A percentile compares a stretch with the other conserved stretches of the same genome.
These are phyloP conservation scores for Wickerhamiella siamensis DNA, from an alignment of 805 yeast genomes.

Conservation along the genomic window DNA sequence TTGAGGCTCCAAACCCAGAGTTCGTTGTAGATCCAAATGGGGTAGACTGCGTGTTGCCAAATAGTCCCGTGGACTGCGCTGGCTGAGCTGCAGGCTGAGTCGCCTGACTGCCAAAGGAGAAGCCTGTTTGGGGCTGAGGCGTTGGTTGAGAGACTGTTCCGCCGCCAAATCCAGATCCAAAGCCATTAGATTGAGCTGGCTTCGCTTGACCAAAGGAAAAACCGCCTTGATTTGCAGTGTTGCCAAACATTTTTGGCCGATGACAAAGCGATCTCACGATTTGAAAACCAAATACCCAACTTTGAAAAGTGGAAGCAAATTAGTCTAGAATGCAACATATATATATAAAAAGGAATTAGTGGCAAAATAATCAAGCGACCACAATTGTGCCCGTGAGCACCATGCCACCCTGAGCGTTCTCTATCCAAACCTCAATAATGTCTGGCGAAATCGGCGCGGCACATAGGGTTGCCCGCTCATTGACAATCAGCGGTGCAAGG, in stretches of 20 bases:
- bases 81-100: too few relatives aligned
- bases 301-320: not conserved
- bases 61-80: too few relatives aligned
- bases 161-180: not conserved
- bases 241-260: not conserved
- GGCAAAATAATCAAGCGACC: conserved; percentile 2
- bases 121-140: too few relatives aligned
- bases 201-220: not conserved
- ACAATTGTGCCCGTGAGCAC: conserved; percentile 10
- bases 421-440: conserved; percentile 12
- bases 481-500: conserved; percentile 35
- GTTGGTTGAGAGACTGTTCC: too few relatives aligned
- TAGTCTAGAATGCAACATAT: not conserved
- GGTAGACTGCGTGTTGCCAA: too few relatives aligned
- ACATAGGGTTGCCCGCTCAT: conserved; percentile 22
- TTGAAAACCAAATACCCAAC: not conserved
- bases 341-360: not conserved
- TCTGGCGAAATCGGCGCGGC: conserved; percentile 13
- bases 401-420: conserved; percentile 9
- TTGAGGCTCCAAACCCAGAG: too few relatives aligned
- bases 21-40: too few relatives aligned
- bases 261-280: not conserved
- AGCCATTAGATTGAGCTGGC: not conserved
- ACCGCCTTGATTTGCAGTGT: not conserved
- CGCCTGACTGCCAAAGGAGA: too few relatives aligned